These are phyloP conservation scores for Nigrospora sphaerica DNA, from an alignment of 2,329 filamentous ascomycete species.

Conservation along the genomic window DNA sequence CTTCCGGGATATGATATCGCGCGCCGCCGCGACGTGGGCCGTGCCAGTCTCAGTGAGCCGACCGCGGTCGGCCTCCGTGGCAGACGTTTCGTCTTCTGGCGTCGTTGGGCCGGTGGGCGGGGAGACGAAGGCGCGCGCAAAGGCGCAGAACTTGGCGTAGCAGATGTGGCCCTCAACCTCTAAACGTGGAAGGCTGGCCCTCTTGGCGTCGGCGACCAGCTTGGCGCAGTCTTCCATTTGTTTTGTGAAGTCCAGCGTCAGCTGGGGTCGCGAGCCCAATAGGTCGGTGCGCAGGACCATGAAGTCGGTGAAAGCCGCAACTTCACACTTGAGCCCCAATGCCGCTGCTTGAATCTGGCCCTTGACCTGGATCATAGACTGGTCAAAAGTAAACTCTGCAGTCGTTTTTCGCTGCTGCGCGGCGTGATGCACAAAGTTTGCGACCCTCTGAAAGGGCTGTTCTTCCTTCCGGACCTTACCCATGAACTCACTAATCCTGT, in stretches of 20 bases:
- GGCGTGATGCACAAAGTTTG: slow-evolving; percentile 33
- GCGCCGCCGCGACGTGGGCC: slow-evolving; percentile 11
- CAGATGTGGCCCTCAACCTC: slow-evolving; percentile 42
- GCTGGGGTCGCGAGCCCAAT: neutral
- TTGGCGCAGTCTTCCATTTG: slow-evolving; percentile 25
- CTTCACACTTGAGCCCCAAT: slow-evolving; percentile 1
- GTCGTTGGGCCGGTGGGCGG: too few relatives aligned
- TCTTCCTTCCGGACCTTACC: slow-evolving; percentile 32
- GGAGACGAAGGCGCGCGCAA: slow-evolving; percentile 22
- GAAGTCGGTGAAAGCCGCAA: slow-evolving; percentile 1
- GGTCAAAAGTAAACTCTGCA: slow-evolving; percentile 16
- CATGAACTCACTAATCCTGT: slow-evolving; percentile 10
- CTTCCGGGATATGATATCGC: slow-evolving; percentile 8
- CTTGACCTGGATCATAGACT: slow-evolving; percentile 2
- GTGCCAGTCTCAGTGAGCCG: slow-evolving; percentile 1
- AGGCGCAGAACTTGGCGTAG: slow-evolving; percentile 34
- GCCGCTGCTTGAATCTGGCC: slow-evolving; percentile 1
- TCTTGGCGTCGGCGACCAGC: slow-evolving; percentile 29
- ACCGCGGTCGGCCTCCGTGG: too few relatives aligned
- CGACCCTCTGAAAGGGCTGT: slow-evolving; percentile 41
- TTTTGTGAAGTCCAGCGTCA: neutral
- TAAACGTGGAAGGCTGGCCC: slow-evolving; percentile 26
- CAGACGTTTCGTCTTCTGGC: too few relatives aligned
- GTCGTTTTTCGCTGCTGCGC: slow-evolving; percentile 19
- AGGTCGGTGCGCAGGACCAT: neutral